These are phyloP conservation scores for Hypoxylon sp. DNA, from an alignment of 2,329 filamentous ascomycete species.

Conservation along the genomic window DNA sequence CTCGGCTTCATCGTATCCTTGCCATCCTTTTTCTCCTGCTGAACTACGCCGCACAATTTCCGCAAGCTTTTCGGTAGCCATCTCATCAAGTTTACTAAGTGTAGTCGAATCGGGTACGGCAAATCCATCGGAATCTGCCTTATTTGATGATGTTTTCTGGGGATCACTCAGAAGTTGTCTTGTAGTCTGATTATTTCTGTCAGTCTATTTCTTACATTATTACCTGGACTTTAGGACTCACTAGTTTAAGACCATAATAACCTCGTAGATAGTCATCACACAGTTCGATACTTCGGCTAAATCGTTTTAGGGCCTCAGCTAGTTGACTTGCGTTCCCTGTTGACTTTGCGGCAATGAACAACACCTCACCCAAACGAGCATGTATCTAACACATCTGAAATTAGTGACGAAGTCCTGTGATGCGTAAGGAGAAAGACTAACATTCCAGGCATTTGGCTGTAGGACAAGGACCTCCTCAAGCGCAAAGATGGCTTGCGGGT, in stretches of 20 bases:
- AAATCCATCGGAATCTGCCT: constrained; percentile 65
- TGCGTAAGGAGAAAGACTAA: constrained; percentile 62
- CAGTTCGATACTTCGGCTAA: constrained; percentile 91
- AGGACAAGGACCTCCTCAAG: constrained; percentile 92
- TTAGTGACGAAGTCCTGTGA: constrained; percentile 49
- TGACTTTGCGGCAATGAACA: constrained; percentile 76
- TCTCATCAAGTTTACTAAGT: constrained; percentile 77
- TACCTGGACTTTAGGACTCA: constrained; percentile 58
- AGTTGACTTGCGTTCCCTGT: constrained; percentile 68
- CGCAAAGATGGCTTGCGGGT: constrained; percentile 86
- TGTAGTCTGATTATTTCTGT: constrained; percentile 61
- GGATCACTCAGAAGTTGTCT: constrained; percentile 64
- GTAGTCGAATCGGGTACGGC: constrained; percentile 70
- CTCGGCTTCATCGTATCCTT: constrained; percentile 80
- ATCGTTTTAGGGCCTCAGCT: constrained; percentile 83
- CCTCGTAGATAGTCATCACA: constrained; percentile 94
- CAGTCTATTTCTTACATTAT: constrained; percentile 22
- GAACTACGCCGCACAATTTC: constrained; percentile 80
- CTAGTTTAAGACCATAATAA: constrained; percentile 90
- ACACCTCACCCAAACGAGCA: constrained; percentile 86
- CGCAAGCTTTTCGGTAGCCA: constrained; percentile 80
- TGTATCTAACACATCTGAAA: constrained; percentile 73
- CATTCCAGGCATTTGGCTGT: constrained; percentile 95
- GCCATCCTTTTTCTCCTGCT: constrained; percentile 75
- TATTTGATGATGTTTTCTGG: constrained; percentile 62